Conservation (phyloP, 2,329 filamentous ascomycete genomes). For the Hypoxylon sp. region DNA sequence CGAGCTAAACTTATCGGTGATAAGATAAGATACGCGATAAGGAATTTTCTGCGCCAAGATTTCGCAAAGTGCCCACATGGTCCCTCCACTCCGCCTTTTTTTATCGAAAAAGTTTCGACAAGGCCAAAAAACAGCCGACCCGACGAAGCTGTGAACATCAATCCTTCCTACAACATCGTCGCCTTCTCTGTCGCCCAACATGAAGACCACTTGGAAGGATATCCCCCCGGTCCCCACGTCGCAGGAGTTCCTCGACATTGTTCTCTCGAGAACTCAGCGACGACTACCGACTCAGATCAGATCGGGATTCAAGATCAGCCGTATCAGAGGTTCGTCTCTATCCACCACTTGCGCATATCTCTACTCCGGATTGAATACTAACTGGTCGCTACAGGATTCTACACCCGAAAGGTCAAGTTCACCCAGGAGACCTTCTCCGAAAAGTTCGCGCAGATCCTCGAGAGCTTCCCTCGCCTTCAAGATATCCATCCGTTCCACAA, state of each 20-base stretch:
- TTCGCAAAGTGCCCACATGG: slow-evolving; percentile 40
- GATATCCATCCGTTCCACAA: slow-evolving; percentile 95
- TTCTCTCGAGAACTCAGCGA: slow-evolving; percentile 92
- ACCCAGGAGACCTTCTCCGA: slow-evolving; percentile 97
- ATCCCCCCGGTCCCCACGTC: slow-evolving; percentile 91
- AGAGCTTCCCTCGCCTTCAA: slow-evolving; percentile 91
- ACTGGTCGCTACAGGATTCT: slow-evolving; percentile 71
- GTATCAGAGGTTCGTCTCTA: slow-evolving; percentile 76
- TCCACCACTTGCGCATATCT: slow-evolving; percentile 3
- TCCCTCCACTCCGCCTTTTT: slow-evolving; percentile 40
- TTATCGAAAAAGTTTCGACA: slow-evolving; percentile 36
- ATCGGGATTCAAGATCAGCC: slow-evolving; percentile 93
- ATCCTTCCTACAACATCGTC: slow-evolving; percentile 17
- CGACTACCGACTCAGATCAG: slow-evolving; percentile 96
- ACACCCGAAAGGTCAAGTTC: slow-evolving; percentile 98
- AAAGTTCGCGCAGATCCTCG: slow-evolving; percentile 90
- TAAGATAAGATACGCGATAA: slow-evolving; percentile 44
- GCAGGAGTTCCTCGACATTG: slow-evolving; percentile 98
- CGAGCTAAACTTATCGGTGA: slow-evolving; percentile 26
- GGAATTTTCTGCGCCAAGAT: slow-evolving; percentile 46
- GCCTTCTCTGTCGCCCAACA: slow-evolving; percentile 58
- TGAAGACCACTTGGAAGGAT: slow-evolving; percentile 79
- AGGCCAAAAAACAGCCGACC: slow-evolving; percentile 21
- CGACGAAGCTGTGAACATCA: slow-evolving; percentile 15
- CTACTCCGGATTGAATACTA: slow-evolving; percentile 3